Percentiles rank a stretch among this genome's conserved stretches.
Conservation (phyloP, 371 early-diverging fungal species). For the Umbelopsis sp. region DNA sequence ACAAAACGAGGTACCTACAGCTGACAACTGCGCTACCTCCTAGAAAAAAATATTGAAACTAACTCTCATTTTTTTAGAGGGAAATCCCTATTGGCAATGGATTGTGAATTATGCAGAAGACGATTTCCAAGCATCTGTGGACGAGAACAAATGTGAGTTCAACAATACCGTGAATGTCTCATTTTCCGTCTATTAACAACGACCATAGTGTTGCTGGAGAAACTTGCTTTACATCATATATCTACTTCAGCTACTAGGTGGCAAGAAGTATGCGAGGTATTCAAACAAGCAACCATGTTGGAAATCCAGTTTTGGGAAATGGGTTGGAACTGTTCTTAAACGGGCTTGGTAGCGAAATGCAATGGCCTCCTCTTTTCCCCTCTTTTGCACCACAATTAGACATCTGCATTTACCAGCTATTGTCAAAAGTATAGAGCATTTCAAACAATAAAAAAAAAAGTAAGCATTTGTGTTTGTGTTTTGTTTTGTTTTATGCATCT, state of each 20-base stretch:
- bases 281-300: slow-evolving; percentile 69
- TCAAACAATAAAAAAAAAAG: too few species aligned
- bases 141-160: slow-evolving; percentile 54
- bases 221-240: slow-evolving; percentile 53
- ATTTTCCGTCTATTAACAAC: too few species aligned
- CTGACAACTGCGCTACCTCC: too few species aligned
- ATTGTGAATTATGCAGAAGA: slow-evolving; percentile 70
- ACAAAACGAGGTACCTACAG: slow-evolving; percentile 55
- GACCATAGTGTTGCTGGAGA: slow-evolving; percentile 48
- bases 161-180: too few species aligned
- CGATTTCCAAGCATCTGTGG: slow-evolving; percentile 70
- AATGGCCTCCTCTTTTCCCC: not conserved
- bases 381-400: not conserved
- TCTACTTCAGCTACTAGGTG: slow-evolving; percentile 56
- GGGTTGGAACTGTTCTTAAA: slow-evolving; percentile 31
- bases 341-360: not conserved
- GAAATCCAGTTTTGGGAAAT: slow-evolving; percentile 81
- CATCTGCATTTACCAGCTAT: too few species aligned
- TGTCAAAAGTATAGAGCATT: too few species aligned
- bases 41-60: too few species aligned
- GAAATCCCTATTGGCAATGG: slow-evolving; percentile 86
- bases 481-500: too few species aligned
- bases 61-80: slow-evolving; percentile 38
- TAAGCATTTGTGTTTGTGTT: too few species aligned
- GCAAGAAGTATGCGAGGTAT: slow-evolving; percentile 66